Evolutionary conservation across 2,329 filamentous ascomycete species (phyloP), one percentile per base, ranked within the genome.

Genomic region (Aspergillus neoniger): DNA sequence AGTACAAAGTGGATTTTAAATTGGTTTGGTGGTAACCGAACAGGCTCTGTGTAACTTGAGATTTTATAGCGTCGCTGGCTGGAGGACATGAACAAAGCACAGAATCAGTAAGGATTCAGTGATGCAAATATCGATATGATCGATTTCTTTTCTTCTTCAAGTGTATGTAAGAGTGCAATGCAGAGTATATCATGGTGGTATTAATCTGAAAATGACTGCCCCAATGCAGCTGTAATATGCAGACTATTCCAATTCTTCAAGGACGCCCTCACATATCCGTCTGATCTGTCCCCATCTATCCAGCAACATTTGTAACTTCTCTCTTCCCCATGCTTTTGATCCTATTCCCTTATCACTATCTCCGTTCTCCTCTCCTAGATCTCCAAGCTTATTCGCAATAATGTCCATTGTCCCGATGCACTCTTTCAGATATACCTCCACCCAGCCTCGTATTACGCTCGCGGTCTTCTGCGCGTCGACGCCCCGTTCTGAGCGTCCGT

Each of bases 271-370:
- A 60, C 73, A 72, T 21, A 76, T 43, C 25, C 41, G 55, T 59
- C 54, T 59, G 30, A 77, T 74, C 60, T 76, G 74, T 32, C 57
- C 68, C 75, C 75, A 77, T 54, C 75, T 67, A 15, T 58, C 62
- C 12, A 69, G 30, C 36, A 74, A 49, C 48, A 63, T 49, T 17
- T 61, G 30, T 15, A 70, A 17, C 58, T 63, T 67, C n/a, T 52
- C 52, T 7, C 61, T 60, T 23, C 63, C 63, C 55, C 53, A 55
- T 21, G 30, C 44, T 28, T 2, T 17, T 17, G 39, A 47, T 17
- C 53, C 15, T 8, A 32, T n/a, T 25, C 3, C 4, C 54, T 48
- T 51, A 19, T 62, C 50, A 17, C n/a, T 15, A 44, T 49, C 25
- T 10, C 44, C 17, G 8, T 5, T 19, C 21, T 51, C 52, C 19